A percentile compares a stretch with the other conserved stretches of the same genome.
Conservation (phyloP, 78 protist genomes). For the Pigoraptor vietnamica region DNA sequence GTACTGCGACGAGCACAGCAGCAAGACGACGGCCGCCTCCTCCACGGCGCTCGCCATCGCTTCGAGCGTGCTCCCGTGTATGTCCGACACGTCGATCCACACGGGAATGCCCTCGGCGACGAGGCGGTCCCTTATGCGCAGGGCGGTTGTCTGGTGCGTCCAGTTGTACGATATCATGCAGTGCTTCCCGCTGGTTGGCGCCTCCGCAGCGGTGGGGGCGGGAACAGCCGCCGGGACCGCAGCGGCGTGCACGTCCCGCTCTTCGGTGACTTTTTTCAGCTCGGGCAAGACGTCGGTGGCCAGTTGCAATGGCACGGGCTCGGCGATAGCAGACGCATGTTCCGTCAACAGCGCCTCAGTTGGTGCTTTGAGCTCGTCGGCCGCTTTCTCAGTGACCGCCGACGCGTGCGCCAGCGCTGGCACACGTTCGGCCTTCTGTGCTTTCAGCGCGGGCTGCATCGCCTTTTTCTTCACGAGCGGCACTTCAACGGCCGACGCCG, state of each 20-base stretch:
- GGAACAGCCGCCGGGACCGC: background rate
- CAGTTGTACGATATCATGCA: background rate
- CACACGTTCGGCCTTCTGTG: no score
- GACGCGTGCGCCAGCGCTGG: no score
- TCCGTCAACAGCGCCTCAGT: no score
- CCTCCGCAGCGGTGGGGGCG: background rate
- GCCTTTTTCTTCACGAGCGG: no score
- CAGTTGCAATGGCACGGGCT: no score
- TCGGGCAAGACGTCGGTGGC: no score
- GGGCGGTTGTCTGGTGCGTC: background rate
- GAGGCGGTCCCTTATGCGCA: background rate
- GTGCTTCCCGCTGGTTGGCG: background rate
- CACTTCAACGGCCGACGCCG: no score
- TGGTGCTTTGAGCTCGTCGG: no score
- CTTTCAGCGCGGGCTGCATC: no score
- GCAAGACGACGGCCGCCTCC: background rate
- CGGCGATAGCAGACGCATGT: no score
- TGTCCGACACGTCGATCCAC: background rate
- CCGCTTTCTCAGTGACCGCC: no score
- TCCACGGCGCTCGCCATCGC: background rate
- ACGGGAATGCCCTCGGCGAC: background rate
- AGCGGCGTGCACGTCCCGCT: background rate
- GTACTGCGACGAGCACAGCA: background rate
- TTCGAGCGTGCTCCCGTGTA: background rate
- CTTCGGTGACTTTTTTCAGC: no score